Evolutionary conservation across 352 stramenopile species (phyloP).

Genomic region (Phytophthora colocasiae): DNA sequence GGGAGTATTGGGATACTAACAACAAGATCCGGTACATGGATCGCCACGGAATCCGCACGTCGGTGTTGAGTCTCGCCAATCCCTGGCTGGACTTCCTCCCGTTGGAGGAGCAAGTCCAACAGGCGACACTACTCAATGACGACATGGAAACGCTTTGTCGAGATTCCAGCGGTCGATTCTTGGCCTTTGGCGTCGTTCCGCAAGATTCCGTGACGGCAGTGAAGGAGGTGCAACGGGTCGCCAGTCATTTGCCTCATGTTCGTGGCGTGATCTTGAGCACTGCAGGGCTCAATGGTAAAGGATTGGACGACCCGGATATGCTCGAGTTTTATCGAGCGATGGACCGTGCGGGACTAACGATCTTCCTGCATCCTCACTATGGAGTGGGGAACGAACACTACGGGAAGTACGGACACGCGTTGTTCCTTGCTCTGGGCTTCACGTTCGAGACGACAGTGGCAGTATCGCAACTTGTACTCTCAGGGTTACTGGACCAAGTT

Average conservation of each 20-base stretch:
- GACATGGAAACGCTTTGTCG: conserved; percentile 61
- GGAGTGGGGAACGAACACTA: conserved; percentile 71
- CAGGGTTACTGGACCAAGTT: conserved; percentile 56
- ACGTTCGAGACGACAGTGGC: conserved; percentile 75
- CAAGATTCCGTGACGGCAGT: conserved; percentile 46
- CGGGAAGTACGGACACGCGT: conserved; percentile 56
- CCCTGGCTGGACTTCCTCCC: conserved; percentile 76
- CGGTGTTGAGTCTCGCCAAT: conserved; percentile 70
- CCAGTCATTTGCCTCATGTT: conserved; percentile 40
- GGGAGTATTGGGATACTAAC: conserved; percentile 61
- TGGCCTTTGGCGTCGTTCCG: conserved; percentile 63
- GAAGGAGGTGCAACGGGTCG: conserved; percentile 47
- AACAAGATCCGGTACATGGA: conserved; percentile 78
- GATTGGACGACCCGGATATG: conserved; percentile 64
- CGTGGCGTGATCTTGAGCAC: conserved; percentile 65
- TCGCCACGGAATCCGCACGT: conserved; percentile 59
- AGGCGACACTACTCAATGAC: conserved; percentile 60
- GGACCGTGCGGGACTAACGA: conserved; percentile 46
- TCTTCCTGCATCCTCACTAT: conserved; percentile 80
- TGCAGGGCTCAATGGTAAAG: conserved; percentile 59
- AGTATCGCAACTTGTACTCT: conserved; percentile 66
- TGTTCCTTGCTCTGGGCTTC: conserved; percentile 71
- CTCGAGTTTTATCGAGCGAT: conserved; percentile 59
- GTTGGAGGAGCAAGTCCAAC: conserved; percentile 44
- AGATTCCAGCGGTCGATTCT: conserved; percentile 48